A percentile compares a stretch with the other conserved stretches of the same genome.
Conservation (phyloP, 1,284 basidiomycete genomes). For the Peniophora sp. region DNA sequence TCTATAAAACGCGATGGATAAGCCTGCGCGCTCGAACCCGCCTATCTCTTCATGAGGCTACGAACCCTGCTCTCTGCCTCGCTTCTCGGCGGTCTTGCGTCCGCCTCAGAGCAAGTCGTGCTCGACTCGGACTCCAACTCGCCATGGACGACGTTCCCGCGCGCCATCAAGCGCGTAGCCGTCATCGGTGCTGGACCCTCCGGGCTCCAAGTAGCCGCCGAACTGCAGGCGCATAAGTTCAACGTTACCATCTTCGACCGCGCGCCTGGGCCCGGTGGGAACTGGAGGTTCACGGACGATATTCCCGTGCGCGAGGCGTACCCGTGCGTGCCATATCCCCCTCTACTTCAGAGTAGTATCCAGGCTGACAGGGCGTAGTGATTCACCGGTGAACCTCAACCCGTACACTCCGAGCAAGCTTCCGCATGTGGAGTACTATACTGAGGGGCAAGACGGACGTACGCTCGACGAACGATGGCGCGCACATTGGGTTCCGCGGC, state of each 20-base stretch:
- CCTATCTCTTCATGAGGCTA: too few species aligned
- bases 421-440: not conserved
- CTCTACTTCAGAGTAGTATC: not conserved
- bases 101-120: not conserved
- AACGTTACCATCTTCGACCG: not conserved
- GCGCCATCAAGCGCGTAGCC: not conserved
- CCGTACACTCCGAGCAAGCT: not conserved
- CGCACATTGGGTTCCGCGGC: not conserved
- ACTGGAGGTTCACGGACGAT: constrained; percentile 3
- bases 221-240: not conserved
- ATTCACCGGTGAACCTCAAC: not conserved
- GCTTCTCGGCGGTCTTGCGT: too few species aligned
- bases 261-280: not conserved
- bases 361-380: not conserved
- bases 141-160: not conserved
- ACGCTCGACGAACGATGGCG: constrained; percentile 1
- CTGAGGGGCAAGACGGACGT: not conserved
- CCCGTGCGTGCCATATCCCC: constrained; percentile 12
- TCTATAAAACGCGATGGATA: too few species aligned
- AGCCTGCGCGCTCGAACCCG: too few species aligned
- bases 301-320: constrained; percentile 18
- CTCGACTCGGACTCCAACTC: not conserved
- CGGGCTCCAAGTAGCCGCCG: not conserved
- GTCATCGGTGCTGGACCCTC: not conserved
- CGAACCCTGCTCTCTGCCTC: too few species aligned